Percentiles rank a stretch among this genome's conserved stretches.
phyloP scores from a whole-genome alignment of 257 asterid genomes.

The Ligustrum vulgare region DNA sequence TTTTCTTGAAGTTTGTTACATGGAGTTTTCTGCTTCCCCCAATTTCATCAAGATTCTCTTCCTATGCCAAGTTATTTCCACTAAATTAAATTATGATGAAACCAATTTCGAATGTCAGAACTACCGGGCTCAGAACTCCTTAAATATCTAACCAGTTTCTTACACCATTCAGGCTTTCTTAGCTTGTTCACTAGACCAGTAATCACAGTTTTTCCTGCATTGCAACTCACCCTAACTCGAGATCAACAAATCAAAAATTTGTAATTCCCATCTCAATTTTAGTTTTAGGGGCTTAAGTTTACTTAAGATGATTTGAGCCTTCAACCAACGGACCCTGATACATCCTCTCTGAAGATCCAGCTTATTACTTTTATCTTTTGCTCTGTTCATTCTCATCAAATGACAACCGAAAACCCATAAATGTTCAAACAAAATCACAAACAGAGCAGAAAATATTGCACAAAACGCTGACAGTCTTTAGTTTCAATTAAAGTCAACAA shows the following conservation, averaged over 20 bases:
- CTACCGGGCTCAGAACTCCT: neutral
- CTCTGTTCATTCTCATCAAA: neutral
- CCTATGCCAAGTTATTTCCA: slow-evolving; percentile 5
- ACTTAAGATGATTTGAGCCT: neutral
- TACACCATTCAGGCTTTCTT: neutral
- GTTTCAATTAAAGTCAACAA: slow-evolving; percentile 15
- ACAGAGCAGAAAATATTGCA: neutral
- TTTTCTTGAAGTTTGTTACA: neutral
- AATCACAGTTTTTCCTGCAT: neutral
- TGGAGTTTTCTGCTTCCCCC: neutral
- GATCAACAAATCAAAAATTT: slow-evolving; percentile 11
- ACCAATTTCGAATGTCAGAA: slow-evolving; percentile 7
- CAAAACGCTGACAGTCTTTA: neutral
- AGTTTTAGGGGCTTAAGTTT: neutral
- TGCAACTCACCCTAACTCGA: neutral
- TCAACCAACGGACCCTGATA: neutral
- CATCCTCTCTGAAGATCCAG: neutral
- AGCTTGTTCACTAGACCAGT: neutral
- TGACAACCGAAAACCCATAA: neutral
- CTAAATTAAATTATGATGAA: slow-evolving; percentile 1
- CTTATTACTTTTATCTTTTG: neutral
- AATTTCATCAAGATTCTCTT: neutral
- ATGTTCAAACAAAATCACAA: neutral
- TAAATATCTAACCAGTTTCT: neutral
- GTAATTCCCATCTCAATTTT: neutral